A percentile compares a stretch with the other conserved stretches of the same genome.
phyloP scores from a whole-genome alignment of 208 protist species.

The Leishmania tropica region DNA sequence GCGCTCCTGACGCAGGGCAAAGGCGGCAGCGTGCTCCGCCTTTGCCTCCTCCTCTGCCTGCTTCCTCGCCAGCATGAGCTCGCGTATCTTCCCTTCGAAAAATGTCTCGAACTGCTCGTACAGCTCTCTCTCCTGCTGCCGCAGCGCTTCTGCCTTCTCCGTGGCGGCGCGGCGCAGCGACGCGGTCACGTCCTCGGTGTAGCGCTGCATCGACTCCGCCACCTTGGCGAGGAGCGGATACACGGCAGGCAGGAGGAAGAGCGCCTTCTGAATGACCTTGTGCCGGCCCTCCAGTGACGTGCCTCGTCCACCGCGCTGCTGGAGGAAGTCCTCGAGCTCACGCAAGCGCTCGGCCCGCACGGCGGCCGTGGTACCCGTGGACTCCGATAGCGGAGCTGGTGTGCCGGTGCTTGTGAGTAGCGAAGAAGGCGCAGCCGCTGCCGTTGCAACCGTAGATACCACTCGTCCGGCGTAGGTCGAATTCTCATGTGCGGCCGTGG shows the following conservation, averaged over 20 bases:
- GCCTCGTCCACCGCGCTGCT: conserved; percentile 36
- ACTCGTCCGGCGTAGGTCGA: background rate
- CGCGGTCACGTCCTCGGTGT: conserved; percentile 39
- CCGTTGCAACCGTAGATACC: background rate
- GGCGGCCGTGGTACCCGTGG: background rate
- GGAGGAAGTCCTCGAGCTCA: conserved; percentile 41
- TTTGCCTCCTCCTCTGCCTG: conserved; percentile 31
- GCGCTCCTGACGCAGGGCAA: conserved; percentile 53
- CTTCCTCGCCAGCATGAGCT: conserved; percentile 55
- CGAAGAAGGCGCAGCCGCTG: background rate
- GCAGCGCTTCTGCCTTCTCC: conserved; percentile 37
- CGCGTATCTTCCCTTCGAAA: conserved; percentile 66
- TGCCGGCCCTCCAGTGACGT: conserved; percentile 37
- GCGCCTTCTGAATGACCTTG: conserved; percentile 31
- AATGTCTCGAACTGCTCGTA: conserved; percentile 61
- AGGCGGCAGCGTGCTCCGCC: conserved; percentile 45
- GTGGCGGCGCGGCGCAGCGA: conserved; percentile 6
- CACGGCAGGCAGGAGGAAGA: conserved; percentile 40
- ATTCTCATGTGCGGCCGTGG: background rate
- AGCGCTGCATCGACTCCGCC: conserved; percentile 31
- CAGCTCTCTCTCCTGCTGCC: conserved; percentile 39
- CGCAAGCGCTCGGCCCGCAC: conserved; percentile 24
- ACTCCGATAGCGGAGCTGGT: too few relatives aligned
- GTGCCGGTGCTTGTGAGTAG: background rate
- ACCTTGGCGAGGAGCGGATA: conserved; percentile 45